These are phyloP conservation scores for Aaosphaeria pasadenensis DNA, from an alignment of 2,329 filamentous ascomycete species.

Conservation along the genomic window DNA sequence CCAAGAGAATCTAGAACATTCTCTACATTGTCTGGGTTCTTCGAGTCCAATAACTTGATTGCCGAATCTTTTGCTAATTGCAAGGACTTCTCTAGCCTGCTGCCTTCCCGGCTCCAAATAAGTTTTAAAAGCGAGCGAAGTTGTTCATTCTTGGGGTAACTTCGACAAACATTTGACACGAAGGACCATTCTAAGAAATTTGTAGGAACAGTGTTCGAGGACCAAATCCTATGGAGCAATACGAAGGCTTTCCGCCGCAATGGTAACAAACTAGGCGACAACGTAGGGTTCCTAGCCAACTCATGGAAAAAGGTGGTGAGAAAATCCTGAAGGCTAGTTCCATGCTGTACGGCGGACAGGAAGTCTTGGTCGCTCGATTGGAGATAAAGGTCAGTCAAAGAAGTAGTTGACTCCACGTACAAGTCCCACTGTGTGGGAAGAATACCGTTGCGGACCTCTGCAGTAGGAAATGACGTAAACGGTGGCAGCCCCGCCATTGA, in stretches of 20 bases:
- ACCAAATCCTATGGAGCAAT: conserved; percentile 58
- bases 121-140: conserved; percentile 47
- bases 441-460: conserved; percentile 64
- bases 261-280: conserved; percentile 39
- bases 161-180: conserved; percentile 64
- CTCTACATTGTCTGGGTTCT: conserved; percentile 57
- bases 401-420: conserved; percentile 73
- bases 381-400: conserved; percentile 64
- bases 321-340: conserved; percentile 61
- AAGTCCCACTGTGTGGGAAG: conserved; percentile 70
- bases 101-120: conserved; percentile 53
- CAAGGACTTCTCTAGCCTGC: conserved; percentile 54
- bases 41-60: conserved; percentile 61
- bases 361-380: conserved; percentile 59
- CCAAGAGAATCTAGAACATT: conserved; percentile 58
- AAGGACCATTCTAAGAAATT: conserved; percentile 63
- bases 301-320: conserved; percentile 65
- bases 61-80: conserved; percentile 60
- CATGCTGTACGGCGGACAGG: conserved; percentile 46
- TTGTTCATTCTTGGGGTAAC: conserved; percentile 63
- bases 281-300: conserved; percentile 32
- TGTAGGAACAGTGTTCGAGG: conserved; percentile 44
- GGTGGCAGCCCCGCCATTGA: conserved; percentile 53
- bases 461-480: conserved; percentile 74
- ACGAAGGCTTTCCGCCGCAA: conserved; percentile 66